Conservation (phyloP, 176 grass and related monocot species). For the Poa annua region DNA sequence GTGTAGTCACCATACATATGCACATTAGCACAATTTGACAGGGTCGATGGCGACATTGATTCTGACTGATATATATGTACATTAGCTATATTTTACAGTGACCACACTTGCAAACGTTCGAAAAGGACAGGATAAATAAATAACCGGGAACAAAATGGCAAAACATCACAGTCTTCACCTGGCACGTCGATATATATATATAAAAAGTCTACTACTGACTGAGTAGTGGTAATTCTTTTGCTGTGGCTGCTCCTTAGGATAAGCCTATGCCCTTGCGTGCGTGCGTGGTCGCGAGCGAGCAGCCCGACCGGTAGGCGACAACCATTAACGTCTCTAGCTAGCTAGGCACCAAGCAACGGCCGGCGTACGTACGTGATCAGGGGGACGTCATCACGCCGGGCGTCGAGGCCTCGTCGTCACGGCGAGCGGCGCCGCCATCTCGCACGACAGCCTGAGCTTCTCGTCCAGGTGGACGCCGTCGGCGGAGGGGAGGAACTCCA, state of each 20-base stretch:
- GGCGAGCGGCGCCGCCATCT: slow-evolving; percentile 70
- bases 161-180: slow-evolving; percentile 45
- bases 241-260: slow-evolving; percentile 3
- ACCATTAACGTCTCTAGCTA: not conserved
- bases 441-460: slow-evolving; percentile 84
- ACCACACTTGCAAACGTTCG: not conserved
- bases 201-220: not conserved
- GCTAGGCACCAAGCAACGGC: not conserved
- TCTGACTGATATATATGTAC: slow-evolving; percentile 29
- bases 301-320: slow-evolving; percentile 4
- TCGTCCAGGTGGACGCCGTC: slow-evolving; percentile 58
- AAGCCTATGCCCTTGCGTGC: not conserved
- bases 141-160: slow-evolving; percentile 24
- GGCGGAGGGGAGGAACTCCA: slow-evolving; percentile 39
- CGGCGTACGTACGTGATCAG: not conserved
- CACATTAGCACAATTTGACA: no score
- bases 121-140: not conserved
- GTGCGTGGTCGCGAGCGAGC: slow-evolving; percentile 7
- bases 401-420: slow-evolving; percentile 41
- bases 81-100: slow-evolving; percentile 24
- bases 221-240: not conserved
- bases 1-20: not conserved
- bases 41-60: not conserved
- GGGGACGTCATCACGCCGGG: not conserved
- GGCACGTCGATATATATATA: slow-evolving; percentile 2